Conservation (phyloP, 2,329 filamentous ascomycete genomes). For the Alternaria dauci region DNA sequence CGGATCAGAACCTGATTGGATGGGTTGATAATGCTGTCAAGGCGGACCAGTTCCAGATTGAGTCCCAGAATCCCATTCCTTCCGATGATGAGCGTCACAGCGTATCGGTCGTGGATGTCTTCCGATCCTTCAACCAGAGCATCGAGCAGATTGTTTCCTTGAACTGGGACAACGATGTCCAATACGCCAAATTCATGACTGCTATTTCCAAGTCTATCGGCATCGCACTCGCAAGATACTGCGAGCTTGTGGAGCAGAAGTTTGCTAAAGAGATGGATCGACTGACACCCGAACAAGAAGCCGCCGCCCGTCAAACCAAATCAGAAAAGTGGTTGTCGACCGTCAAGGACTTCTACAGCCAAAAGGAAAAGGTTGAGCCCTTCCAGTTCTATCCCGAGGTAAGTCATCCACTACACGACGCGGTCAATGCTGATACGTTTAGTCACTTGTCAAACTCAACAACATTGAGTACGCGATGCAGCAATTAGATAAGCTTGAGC, state of each 20-base stretch:
- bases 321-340: slow-evolving; percentile 94
- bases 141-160: slow-evolving; percentile 86
- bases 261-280: slow-evolving; percentile 95
- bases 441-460: slow-evolving; percentile 98
- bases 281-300: slow-evolving; percentile 85
- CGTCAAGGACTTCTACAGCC: slow-evolving; percentile 91
- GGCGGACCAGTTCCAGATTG: slow-evolving; percentile 84
- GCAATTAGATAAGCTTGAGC: slow-evolving; percentile 89
- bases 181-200: slow-evolving; percentile 98
- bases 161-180: slow-evolving; percentile 91
- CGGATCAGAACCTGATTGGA: slow-evolving; percentile 78
- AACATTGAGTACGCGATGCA: slow-evolving; percentile 95
- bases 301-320: slow-evolving; percentile 76
- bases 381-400: slow-evolving; percentile 97
- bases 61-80: slow-evolving; percentile 69
- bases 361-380: slow-evolving; percentile 91
- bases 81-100: slow-evolving; percentile 89
- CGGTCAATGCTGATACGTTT: slow-evolving; percentile 9
- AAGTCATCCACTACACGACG: slow-evolving; percentile 40
- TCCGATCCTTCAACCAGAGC: slow-evolving; percentile 90
- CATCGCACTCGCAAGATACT: slow-evolving; percentile 84
- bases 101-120: slow-evolving; percentile 90
- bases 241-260: slow-evolving; percentile 84
- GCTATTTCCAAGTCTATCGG: slow-evolving; percentile 85
- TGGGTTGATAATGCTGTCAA: slow-evolving; percentile 92